phyloP scores from a whole-genome alignment of 305 asterid species.

The Solanum aculeatissimum region DNA sequence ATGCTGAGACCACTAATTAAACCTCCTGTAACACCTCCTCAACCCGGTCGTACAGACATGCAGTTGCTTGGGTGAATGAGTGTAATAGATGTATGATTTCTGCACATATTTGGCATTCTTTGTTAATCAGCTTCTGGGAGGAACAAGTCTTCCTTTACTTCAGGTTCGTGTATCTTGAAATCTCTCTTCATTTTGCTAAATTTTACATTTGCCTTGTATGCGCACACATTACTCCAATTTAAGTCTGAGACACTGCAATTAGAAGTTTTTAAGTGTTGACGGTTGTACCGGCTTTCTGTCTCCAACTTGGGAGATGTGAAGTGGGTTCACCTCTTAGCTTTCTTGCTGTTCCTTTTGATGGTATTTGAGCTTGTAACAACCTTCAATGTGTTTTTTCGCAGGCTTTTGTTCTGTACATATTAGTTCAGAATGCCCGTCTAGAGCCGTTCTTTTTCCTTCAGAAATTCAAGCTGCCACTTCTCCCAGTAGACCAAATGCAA shows the following conservation, averaged over 20 bases:
- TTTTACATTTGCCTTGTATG: not conserved
- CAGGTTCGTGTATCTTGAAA: slow-evolving; percentile 30
- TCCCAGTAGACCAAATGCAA: not conserved
- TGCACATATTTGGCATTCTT: slow-evolving; percentile 14
- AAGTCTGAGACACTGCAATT: not conserved
- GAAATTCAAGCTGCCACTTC: not conserved
- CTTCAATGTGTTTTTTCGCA: not conserved
- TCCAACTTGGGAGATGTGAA: not conserved
- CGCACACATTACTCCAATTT: not conserved
- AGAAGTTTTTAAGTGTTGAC: not conserved
- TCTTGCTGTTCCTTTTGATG: not conserved
- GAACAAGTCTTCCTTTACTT: slow-evolving; percentile 13
- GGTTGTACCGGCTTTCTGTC: not conserved
- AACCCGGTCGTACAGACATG: slow-evolving; percentile 32
- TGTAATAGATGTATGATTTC: slow-evolving; percentile 1
- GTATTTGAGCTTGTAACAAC: not conserved
- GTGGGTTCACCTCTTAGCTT: not conserved
- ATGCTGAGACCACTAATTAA: slow-evolving; percentile 51
- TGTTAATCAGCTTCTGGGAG: slow-evolving; percentile 17
- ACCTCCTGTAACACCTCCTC: slow-evolving; percentile 31
- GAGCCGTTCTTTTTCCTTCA: not conserved
- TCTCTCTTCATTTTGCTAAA: not conserved
- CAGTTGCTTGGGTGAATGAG: slow-evolving; percentile 28
- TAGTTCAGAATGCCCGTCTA: not conserved
- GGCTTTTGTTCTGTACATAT: not conserved